phyloP scores from a whole-genome alignment of 78 protist genomes.

The Dictyostelium intermedium region DNA sequence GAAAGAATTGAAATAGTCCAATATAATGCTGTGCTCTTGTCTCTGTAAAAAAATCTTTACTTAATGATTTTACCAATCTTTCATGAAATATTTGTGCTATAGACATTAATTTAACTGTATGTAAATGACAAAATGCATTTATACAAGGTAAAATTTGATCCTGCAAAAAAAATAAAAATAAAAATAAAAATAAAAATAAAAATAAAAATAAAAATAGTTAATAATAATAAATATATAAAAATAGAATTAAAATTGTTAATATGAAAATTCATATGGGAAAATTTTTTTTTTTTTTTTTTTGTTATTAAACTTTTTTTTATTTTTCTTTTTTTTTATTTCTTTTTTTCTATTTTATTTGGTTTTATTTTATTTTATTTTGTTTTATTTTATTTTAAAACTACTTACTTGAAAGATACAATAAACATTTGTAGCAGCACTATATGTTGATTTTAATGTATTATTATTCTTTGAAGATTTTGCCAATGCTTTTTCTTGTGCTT shows the following conservation, averaged over 20 bases:
- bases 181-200: not conserved
- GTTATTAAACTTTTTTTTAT: not conserved
- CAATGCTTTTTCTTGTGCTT: not conserved
- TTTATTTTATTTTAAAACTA: not conserved
- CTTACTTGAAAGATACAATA: conserved; percentile 64
- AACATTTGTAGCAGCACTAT: not conserved
- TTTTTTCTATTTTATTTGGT: not conserved
- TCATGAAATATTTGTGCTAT: conserved; percentile 67
- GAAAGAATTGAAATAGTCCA: conserved; percentile 15
- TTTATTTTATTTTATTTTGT: not conserved
- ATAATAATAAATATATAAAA: too few species aligned
- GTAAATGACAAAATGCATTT: conserved; percentile 44
- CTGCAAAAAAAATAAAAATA: not conserved
- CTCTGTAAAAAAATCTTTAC: conserved; percentile 23
- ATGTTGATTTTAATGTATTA: not conserved
- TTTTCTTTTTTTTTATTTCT: not conserved
- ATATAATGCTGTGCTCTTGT: conserved; percentile 30
- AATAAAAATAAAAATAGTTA: not conserved
- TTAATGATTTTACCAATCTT: conserved; percentile 52
- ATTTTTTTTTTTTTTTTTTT: too few species aligned
- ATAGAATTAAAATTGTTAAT: not conserved
- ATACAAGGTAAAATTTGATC: conserved; percentile 75
- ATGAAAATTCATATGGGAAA: not conserved
- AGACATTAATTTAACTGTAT: conserved; percentile 28
- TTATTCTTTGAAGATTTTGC: not conserved